These are phyloP conservation scores for Cladosporium austrohemisphaericum DNA, from an alignment of 2,329 filamentous ascomycete species.

Conservation along the genomic window DNA sequence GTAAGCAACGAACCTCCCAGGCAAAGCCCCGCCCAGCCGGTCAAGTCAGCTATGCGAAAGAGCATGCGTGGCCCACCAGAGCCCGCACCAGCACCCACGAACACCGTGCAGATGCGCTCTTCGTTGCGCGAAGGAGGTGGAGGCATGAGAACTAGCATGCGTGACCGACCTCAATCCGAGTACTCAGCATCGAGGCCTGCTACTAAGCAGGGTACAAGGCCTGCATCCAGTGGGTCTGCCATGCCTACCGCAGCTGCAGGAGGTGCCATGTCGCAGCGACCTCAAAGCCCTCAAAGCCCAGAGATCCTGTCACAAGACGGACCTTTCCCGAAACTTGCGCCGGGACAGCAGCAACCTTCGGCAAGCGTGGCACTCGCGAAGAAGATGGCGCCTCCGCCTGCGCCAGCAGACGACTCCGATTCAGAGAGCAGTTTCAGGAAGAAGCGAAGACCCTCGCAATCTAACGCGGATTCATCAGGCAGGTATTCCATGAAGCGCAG, in stretches of 20 bases:
- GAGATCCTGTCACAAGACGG: slow-evolving; percentile 7
- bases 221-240: slow-evolving; percentile 14
- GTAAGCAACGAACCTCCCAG: too few species aligned
- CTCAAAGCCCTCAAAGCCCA: slow-evolving; percentile 17
- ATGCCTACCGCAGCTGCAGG: slow-evolving; percentile 16
- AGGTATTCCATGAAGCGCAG: slow-evolving; percentile 65
- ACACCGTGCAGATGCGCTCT: slow-evolving; percentile 20
- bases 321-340: neutral
- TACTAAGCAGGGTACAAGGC: slow-evolving; percentile 36
- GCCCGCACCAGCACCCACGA: slow-evolving; percentile 18
- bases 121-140: slow-evolving; percentile 16
- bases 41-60: slow-evolving; percentile 38
- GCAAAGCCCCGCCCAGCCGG: slow-evolving; percentile 17
- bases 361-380: slow-evolving; percentile 27
- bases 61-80: slow-evolving; percentile 30
- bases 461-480: slow-evolving; percentile 39
- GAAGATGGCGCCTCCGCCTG: slow-evolving; percentile 17
- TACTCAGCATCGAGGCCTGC: slow-evolving; percentile 18
- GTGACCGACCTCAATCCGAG: slow-evolving; percentile 17
- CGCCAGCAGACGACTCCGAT: slow-evolving; percentile 39
- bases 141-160: slow-evolving; percentile 28
- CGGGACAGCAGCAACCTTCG: slow-evolving; percentile 8
- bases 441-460: slow-evolving; percentile 37
- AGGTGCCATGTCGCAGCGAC: neutral
- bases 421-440: slow-evolving; percentile 75